Evolutionary conservation across 192 early-diverging fungal genomes (phyloP), one percentile per base, ranked within the genome.

Genomic region (Backusella luteola): DNA sequence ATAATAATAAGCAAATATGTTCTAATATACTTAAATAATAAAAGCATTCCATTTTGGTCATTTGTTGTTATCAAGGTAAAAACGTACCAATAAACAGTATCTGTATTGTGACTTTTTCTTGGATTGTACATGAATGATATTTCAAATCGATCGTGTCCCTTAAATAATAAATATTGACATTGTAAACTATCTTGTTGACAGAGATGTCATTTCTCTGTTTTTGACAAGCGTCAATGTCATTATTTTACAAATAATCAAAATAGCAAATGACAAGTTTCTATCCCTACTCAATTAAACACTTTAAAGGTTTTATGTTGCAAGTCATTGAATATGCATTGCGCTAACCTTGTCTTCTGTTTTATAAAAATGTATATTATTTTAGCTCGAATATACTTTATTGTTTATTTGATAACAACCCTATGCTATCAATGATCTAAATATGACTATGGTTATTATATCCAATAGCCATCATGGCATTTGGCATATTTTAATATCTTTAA

Each of bases 141-240:
- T 56, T 56, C n/a, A 56, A 56, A 56, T 56, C n/a, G 53, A 56
- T 26, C n/a, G 21, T 56, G n/a, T 56, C 53, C 53, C 53, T 56
- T 56, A 56, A 56, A 56, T 21, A 56, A 56, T 56, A n/a, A 56
- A 56, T 21, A 21, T 56, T 56, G 53, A 56, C 53, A 56, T 21
- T 56, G 6, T 56, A 7, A 21, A 56, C n/a, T 56, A 56, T 56
- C 8, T 56, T 56, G 53, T 56, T 56, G 53, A 56, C 53, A 56
- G 52, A 53, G 52, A 53, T 53, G 19, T 21, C 17, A 53, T 53
- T 53, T 53, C 17, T 53, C 6, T 53, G 52, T 19, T 53, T 53
- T 53, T 21, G 52, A 53, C 52, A 53, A 53, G 52, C 8, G n/a
- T 21, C 52, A 21, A 26, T 56, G 21, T 9, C 26, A 9, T 56